Evolutionary conservation across 179 eudicot species (phyloP), one percentile per base, ranked within the genome.

Genomic region (Vitellaria paradoxa): DNA sequence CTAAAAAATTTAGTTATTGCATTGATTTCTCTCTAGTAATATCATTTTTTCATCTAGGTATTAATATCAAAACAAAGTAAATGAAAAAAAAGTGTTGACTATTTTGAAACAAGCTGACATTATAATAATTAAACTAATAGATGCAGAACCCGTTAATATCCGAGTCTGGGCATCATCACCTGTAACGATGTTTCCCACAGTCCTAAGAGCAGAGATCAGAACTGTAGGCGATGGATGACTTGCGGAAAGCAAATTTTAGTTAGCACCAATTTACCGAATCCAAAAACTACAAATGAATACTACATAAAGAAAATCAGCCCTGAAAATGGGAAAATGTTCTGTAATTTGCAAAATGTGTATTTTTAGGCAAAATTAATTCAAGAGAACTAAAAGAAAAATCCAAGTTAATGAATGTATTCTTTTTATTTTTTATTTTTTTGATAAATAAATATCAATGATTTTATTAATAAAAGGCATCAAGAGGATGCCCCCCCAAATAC

Each of bases 161-260:
- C 85, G 91, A 71, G 93, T 89, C 70, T 89, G 91, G 67, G 73
- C 60, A 81, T 87, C 93, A 83, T 89, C 89, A 70, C 89, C 93
- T 7, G 91, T 87, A 78, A 89, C 91, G 70, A 89, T 89, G 75
- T 89, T 89, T 26, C 91, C 92, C 75, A 89, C 89, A 52, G 91
- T 86, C 67, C 91, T 85, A 68, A 87, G 92, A 57, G 91, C 91
- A 45, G 66, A 55, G 42, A 50, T 50, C 49, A 69, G 73, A 50
- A 67, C 70, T 13, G 78, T 72, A 72, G 77, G 67, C 6, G 81
- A 78, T 52, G 67, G 66, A 70, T 78, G 73, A 15, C 68, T 66
- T 20, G 62, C 18, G 18, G n/a, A 63, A 63, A 55, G 56, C 14
- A 52, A 55, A 66, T 15, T 47, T 18, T 70, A 21, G 49, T 18